phyloP scores from a whole-genome alignment of 1,284 basidiomycete species.

The Fomitopsis schrenkii region DNA sequence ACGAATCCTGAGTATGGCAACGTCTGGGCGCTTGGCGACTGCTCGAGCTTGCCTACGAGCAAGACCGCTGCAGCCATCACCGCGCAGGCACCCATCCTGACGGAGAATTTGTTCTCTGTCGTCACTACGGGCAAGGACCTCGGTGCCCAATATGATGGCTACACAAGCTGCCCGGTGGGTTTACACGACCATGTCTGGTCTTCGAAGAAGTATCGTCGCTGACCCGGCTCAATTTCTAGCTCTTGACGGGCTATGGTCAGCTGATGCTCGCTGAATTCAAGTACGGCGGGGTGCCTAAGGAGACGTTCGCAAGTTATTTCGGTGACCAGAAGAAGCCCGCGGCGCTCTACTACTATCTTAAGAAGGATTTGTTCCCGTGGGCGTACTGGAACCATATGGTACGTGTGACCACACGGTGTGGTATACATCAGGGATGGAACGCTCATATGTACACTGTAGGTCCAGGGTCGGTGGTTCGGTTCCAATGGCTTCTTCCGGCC shows the following conservation, averaged over 20 bases:
- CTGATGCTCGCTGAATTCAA: constrained; percentile 90
- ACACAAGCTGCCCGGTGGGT: constrained; percentile 80
- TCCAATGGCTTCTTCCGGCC: constrained; percentile 49
- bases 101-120: constrained; percentile 82
- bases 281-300: constrained; percentile 84
- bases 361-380: constrained; percentile 89
- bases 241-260: constrained; percentile 82
- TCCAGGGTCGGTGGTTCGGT: constrained; percentile 70
- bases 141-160: constrained; percentile 73
- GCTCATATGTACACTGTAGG: constrained; percentile 30
- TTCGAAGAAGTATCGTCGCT: neutral
- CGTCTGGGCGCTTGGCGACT: constrained; percentile 89
- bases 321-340: constrained; percentile 70
- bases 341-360: constrained; percentile 84
- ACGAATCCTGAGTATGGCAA: constrained; percentile 77
- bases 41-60: constrained; percentile 87
- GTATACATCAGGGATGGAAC: neutral
- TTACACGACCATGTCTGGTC: too few relatives aligned
- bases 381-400: constrained; percentile 88
- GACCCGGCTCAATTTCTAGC: constrained; percentile 32
- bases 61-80: constrained; percentile 97
- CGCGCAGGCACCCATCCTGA: constrained; percentile 87
- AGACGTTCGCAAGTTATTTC: constrained; percentile 70
- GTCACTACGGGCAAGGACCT: constrained; percentile 71
- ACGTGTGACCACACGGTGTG: constrained; percentile 11